Evolutionary conservation across 768 basidiomycete genomes (phyloP).

Genomic region (Baorangia bicolor): DNA sequence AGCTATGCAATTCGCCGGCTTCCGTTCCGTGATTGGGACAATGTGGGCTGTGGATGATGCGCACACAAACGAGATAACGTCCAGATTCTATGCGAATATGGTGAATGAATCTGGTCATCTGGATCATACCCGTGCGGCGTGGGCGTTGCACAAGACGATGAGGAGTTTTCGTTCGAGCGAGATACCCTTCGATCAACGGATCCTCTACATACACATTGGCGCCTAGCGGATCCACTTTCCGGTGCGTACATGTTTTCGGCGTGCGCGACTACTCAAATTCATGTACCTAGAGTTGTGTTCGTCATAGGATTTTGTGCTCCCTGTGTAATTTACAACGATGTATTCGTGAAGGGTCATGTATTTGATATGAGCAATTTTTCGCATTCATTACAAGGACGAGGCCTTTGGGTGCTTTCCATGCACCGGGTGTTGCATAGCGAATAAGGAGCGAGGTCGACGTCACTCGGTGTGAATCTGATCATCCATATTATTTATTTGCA

Average conservation of each 20-base stretch:
- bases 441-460: too few relatives aligned
- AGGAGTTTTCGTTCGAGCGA: background rate
- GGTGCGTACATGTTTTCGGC: background rate
- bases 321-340: background rate
- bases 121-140: background rate
- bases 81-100: constrained; percentile 1
- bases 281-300: too few relatives aligned
- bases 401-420: too few relatives aligned
- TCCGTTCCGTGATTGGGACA: constrained; percentile 10
- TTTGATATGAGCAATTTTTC: too few relatives aligned
- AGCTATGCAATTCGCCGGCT: constrained; percentile 4
- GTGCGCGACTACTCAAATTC: background rate
- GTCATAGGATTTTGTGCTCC: background rate
- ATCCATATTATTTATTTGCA: too few relatives aligned
- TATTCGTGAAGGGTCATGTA: background rate
- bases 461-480: too few relatives aligned
- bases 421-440: too few relatives aligned
- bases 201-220: background rate
- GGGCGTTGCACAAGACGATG: background rate
- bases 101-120: background rate
- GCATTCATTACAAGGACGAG: too few relatives aligned
- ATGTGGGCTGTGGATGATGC: constrained; percentile 15
- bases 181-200: constrained; percentile 1
- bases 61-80: background rate
- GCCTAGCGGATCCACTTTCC: background rate